Evolutionary conservation across 2,329 filamentous ascomycete species (phyloP).

Genomic region (Chaetomium strumarium): DNA sequence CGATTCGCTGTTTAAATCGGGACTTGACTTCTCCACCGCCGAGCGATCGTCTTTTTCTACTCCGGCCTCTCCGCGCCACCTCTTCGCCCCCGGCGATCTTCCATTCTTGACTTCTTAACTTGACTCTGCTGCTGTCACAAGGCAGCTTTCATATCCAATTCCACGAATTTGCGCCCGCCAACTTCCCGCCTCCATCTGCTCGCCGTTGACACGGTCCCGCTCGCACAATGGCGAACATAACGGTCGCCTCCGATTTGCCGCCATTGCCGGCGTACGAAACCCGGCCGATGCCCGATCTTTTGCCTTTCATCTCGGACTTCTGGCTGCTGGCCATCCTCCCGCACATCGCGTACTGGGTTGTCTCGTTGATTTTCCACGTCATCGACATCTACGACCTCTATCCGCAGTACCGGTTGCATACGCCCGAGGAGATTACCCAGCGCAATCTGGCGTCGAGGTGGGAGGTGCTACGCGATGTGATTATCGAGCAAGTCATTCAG

Average conservation of each 20-base stretch:
- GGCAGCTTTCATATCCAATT: background rate
- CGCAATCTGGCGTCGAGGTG: constrained; percentile 80
- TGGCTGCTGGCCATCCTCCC: constrained; percentile 71
- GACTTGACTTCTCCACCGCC: constrained; percentile 8
- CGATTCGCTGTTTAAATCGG: background rate
- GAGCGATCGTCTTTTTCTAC: constrained; percentile 4
- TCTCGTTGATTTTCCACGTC: constrained; percentile 81
- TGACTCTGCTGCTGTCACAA: constrained; percentile 7
- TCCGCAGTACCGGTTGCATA: constrained; percentile 88
- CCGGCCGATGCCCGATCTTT: constrained; percentile 60
- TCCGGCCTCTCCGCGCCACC: constrained; percentile 4
- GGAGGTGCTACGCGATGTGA: constrained; percentile 84
- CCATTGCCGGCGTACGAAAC: constrained; percentile 80
- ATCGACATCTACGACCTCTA: constrained; percentile 83
- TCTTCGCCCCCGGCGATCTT: constrained; percentile 2
- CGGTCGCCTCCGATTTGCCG: constrained; percentile 61
- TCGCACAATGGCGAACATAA: constrained; percentile 44
- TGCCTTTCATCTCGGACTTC: constrained; percentile 76
- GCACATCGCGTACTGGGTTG: constrained; percentile 78
- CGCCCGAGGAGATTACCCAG: constrained; percentile 81
- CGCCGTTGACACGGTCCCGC: constrained; percentile 2
- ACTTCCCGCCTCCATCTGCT: background rate
- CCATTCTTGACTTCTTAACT: background rate
- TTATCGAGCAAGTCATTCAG: constrained; percentile 89
- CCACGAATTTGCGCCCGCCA: background rate